A percentile compares a stretch with the other conserved stretches of the same genome.
phyloP scores from a whole-genome alignment of 2,329 filamentous ascomycete species.

The Fusarium compactum region DNA sequence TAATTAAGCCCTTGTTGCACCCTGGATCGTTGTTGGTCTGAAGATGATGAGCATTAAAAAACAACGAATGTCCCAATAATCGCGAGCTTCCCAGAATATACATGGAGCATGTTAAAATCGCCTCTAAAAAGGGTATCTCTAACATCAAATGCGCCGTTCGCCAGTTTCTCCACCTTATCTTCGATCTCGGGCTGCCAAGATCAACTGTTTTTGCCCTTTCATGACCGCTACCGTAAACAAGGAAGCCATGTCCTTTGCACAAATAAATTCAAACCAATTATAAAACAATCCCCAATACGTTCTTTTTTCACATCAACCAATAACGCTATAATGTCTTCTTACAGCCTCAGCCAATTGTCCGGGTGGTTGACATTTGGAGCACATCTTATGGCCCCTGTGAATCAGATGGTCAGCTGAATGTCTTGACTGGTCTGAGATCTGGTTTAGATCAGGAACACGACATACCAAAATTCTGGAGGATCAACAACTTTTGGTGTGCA shows the following conservation, averaged over 20 bases:
- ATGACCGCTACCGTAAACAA: not conserved
- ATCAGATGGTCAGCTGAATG: constrained; percentile 3
- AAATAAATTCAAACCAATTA: not conserved
- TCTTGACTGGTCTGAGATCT: not conserved
- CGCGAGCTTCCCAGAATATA: not conserved
- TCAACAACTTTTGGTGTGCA: constrained; percentile 43
- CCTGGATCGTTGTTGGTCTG: not conserved
- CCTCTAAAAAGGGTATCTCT: constrained; percentile 16
- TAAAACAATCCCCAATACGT: not conserved
- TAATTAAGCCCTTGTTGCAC: not conserved
- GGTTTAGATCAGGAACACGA: not conserved
- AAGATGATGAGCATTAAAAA: not conserved
- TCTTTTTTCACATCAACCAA: constrained; percentile 7
- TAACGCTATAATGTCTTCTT: constrained; percentile 32
- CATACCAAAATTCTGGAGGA: constrained; percentile 44
- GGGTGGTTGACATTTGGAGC: constrained; percentile 39
- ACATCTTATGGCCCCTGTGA: constrained; percentile 34
- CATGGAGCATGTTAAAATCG: not conserved
- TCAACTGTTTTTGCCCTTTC: not conserved
- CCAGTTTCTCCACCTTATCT: not conserved
- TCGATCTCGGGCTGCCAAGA: not conserved
- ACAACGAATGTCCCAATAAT: not conserved
- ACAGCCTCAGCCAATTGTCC: constrained; percentile 37
- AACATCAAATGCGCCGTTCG: constrained; percentile 2
- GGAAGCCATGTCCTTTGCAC: not conserved